Conservation (phyloP, 805 yeast species). For the Suhomyces prunicola region DNA sequence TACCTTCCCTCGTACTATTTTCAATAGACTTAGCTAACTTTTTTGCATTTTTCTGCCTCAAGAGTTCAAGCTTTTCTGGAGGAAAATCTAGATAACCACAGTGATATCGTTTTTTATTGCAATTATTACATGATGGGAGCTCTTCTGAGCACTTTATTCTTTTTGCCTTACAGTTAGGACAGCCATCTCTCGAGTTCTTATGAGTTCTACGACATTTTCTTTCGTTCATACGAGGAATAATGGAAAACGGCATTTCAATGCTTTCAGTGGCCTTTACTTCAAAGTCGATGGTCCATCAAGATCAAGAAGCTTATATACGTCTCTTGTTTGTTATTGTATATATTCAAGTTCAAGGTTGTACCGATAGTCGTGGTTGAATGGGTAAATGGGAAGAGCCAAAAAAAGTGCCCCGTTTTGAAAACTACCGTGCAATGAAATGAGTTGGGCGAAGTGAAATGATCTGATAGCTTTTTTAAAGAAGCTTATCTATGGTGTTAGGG, state of each 20-base stretch:
- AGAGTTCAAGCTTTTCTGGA: slow-evolving; percentile 30
- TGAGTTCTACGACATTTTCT: slow-evolving; percentile 25
- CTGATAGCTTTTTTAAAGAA: background rate
- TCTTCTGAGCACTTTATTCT: slow-evolving; percentile 44
- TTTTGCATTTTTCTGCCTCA: slow-evolving; percentile 32
- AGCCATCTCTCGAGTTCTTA: slow-evolving; percentile 30
- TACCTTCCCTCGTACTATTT: background rate
- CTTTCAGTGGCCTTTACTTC: background rate
- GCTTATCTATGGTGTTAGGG: background rate
- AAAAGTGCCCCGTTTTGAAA: background rate
- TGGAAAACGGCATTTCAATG: slow-evolving; percentile 4
- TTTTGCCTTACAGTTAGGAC: slow-evolving; percentile 43
- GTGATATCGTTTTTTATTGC: slow-evolving; percentile 33
- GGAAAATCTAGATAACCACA: slow-evolving; percentile 44
- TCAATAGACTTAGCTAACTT: slow-evolving; percentile 8
- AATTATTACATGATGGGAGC: slow-evolving; percentile 39
- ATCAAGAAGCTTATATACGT: background rate
- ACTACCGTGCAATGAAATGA: background rate
- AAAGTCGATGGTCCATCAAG: background rate
- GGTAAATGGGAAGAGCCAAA: background rate
- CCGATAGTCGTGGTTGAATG: background rate
- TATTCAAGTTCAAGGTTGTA: background rate
- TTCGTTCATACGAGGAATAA: slow-evolving; percentile 5
- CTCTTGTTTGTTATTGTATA: background rate
- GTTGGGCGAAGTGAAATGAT: background rate